phyloP scores from a whole-genome alignment of 768 basidiomycete genomes.

The Russula dissimulans region DNA sequence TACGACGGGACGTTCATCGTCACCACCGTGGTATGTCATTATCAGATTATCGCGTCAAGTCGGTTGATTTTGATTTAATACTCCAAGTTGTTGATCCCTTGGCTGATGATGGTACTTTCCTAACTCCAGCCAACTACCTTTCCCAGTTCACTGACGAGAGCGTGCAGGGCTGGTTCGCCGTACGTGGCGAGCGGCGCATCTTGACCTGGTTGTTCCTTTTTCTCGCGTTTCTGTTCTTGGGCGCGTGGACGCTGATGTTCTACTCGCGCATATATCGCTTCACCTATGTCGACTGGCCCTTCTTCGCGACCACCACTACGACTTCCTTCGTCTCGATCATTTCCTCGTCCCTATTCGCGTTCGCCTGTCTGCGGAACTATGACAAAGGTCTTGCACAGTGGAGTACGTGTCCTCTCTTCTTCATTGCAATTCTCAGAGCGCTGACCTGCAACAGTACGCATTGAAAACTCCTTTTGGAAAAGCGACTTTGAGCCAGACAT shows the following conservation, averaged over 20 bases:
- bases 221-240: conserved; percentile 31
- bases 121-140: background rate
- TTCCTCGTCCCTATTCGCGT: conserved; percentile 36
- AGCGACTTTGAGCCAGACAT: conserved; percentile 13
- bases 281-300: conserved; percentile 37
- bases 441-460: conserved; percentile 9
- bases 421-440: background rate
- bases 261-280: conserved; percentile 25
- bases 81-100: conserved; percentile 38
- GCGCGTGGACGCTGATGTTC: conserved; percentile 23
- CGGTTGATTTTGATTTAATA: background rate
- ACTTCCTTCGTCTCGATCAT: conserved; percentile 32
- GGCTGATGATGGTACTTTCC: conserved; percentile 39
- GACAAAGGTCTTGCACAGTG: conserved; percentile 47
- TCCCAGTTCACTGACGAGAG: background rate
- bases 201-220: conserved; percentile 37
- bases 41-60: background rate
- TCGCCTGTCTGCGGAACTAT: conserved; percentile 45
- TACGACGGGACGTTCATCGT: conserved; percentile 40
- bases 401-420: conserved; percentile 30
- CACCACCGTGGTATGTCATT: conserved; percentile 35
- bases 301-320: conserved; percentile 36
- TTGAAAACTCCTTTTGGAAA: background rate
- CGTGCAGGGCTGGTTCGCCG: conserved; percentile 44
- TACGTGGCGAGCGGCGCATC: conserved; percentile 36